phyloP scores from a whole-genome alignment of 345 rosid species.

The Chamaenerion angustifolium region DNA sequence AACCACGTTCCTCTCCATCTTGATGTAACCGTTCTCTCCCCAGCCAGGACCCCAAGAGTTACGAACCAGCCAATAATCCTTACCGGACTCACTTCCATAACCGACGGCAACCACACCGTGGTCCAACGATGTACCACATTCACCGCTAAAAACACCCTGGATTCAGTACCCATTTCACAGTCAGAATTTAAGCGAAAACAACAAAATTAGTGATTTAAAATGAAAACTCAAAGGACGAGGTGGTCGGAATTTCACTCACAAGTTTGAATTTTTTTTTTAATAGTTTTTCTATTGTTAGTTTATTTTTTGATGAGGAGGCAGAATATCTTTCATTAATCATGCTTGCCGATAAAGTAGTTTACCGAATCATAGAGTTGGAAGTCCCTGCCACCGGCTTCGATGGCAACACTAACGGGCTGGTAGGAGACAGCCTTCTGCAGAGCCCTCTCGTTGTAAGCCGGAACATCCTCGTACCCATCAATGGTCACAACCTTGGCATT shows the following conservation, averaged over 20 bases:
- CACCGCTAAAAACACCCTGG: slow-evolving; percentile 18
- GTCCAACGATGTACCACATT: slow-evolving; percentile 30
- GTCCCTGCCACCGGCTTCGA: slow-evolving; percentile 75
- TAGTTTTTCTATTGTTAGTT: no score
- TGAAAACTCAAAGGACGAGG: no score
- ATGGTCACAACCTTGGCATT: slow-evolving; percentile 54
- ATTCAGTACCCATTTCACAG: no score
- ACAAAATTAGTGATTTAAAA: no score
- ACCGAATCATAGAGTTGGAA: slow-evolving; percentile 70
- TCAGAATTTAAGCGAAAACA: no score
- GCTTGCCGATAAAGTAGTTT: no score
- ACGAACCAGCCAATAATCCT: slow-evolving; percentile 31
- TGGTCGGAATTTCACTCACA: no score
- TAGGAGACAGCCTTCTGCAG: slow-evolving; percentile 58
- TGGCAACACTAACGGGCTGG: slow-evolving; percentile 86
- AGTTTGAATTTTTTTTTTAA: no score
- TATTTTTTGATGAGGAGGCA: no score
- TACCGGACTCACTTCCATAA: slow-evolving; percentile 22
- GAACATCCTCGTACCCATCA: slow-evolving; percentile 75
- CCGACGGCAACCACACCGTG: slow-evolving; percentile 35
- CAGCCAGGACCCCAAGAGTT: slow-evolving; percentile 35
- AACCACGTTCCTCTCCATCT: slow-evolving; percentile 25
- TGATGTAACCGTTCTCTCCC: slow-evolving; percentile 35
- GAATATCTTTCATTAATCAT: no score
- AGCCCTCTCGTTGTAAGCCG: slow-evolving; percentile 37